A percentile compares a stretch with the other conserved stretches of the same genome.
Conservation (phyloP, 345 rosid species). For the Salix udensis region DNA sequence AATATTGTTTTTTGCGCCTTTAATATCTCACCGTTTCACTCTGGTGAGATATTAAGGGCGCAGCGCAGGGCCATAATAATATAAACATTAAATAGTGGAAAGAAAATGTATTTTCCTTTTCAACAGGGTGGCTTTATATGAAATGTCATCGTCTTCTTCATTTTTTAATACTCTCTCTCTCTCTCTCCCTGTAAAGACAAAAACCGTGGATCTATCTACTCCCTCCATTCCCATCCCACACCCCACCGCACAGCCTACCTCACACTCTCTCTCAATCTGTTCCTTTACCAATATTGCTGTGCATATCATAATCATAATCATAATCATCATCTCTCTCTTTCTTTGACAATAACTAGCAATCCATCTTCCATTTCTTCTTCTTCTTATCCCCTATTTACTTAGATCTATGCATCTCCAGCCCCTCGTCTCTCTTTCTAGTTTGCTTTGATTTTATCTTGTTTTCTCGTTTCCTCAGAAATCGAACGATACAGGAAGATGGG, state of each 20-base stretch:
- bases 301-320: too few species aligned
- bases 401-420: too few species aligned
- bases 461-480: not conserved
- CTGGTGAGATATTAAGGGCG: too few species aligned
- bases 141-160: not conserved
- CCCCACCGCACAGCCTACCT: too few species aligned
- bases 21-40: too few species aligned
- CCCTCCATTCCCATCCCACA: not conserved
- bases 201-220: slow-evolving; percentile 39
- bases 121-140: too few species aligned
- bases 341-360: not conserved
- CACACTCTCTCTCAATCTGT: too few species aligned
- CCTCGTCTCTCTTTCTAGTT: not conserved
- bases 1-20: too few species aligned
- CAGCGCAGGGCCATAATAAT: not conserved
- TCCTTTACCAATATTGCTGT: too few species aligned
- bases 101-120: too few species aligned
- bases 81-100: not conserved
- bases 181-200: slow-evolving; percentile 20
- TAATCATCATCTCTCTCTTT: too few species aligned
- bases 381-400: not conserved
- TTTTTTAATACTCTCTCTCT: not conserved
- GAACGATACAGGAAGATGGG: not conserved
- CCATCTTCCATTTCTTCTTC: not conserved
- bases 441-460: not conserved